phyloP scores from a whole-genome alignment of 2,329 filamentous ascomycete genomes.

The Corniculantispora saksenae region DNA sequence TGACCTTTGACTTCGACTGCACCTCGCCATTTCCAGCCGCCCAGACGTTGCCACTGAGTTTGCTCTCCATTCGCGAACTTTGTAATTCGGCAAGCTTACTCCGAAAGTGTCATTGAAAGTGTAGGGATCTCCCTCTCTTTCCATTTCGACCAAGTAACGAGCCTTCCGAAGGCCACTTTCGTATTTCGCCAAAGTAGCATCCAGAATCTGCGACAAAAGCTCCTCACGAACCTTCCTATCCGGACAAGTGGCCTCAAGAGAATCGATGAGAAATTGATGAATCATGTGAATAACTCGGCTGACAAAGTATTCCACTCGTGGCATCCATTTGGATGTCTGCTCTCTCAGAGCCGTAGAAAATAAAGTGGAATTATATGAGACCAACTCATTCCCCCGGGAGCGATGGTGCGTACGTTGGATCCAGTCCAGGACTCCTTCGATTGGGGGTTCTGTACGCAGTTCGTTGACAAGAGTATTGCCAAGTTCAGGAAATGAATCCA shows the following conservation, averaged over 20 bases:
- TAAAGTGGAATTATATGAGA: constrained; percentile 24
- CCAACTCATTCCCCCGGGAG: constrained; percentile 30
- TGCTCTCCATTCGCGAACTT: background rate
- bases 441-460: background rate
- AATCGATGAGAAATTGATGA: constrained; percentile 30
- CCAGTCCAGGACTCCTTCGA: constrained; percentile 26
- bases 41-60: constrained; percentile 15
- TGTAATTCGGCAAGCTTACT: constrained; percentile 18
- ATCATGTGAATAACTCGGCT: constrained; percentile 30
- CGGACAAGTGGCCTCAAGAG: constrained; percentile 25
- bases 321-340: constrained; percentile 34
- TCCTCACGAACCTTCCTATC: constrained; percentile 23
- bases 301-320: constrained; percentile 29
- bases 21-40: too few relatives aligned
- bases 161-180: constrained; percentile 26
- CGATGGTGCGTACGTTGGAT: constrained; percentile 25
- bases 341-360: constrained; percentile 28
- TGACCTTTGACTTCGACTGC: constrained; percentile 4
- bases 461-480: constrained; percentile 3
- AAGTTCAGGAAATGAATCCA: constrained; percentile 13
- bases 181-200: constrained; percentile 28
- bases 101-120: constrained; percentile 32
- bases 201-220: constrained; percentile 27
- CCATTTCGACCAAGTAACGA: constrained; percentile 28
- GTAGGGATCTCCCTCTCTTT: constrained; percentile 31